Evolutionary conservation across 1,139 yeast species (phyloP).

Genomic region (Sugiyamaella neomexicana): DNA sequence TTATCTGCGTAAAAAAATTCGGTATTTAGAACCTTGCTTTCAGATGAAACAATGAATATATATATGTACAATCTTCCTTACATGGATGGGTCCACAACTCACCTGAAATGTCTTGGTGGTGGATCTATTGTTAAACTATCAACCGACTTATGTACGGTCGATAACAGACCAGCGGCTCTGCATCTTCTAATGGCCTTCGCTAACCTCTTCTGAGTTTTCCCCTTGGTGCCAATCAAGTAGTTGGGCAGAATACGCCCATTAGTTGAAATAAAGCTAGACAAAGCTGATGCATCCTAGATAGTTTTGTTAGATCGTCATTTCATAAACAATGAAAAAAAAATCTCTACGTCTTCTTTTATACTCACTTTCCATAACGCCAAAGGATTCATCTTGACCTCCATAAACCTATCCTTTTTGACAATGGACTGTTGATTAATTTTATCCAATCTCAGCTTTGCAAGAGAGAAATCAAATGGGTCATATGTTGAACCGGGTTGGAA

Average conservation of each 20-base stretch:
- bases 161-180: slow-evolving; percentile 65
- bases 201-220: slow-evolving; percentile 58
- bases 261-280: slow-evolving; percentile 56
- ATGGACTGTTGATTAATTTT: slow-evolving; percentile 15
- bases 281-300: slow-evolving; percentile 49
- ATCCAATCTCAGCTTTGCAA: slow-evolving; percentile 31
- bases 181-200: slow-evolving; percentile 68
- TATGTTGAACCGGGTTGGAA: slow-evolving; percentile 33
- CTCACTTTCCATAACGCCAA: slow-evolving; percentile 25
- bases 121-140: slow-evolving; percentile 25
- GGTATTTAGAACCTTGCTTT: neutral
- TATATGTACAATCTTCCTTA: too few species aligned
- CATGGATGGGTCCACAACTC: neutral
- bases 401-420: slow-evolving; percentile 30
- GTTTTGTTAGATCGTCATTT: slow-evolving; percentile 16
- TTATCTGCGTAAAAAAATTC: neutral
- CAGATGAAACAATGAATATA: neutral
- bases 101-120: slow-evolving; percentile 14
- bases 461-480: slow-evolving; percentile 38
- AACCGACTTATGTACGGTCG: slow-evolving; percentile 59
- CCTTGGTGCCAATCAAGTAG: slow-evolving; percentile 55
- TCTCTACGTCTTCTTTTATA: neutral
- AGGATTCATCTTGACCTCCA: slow-evolving; percentile 34
- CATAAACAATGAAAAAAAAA: neutral
- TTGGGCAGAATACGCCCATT: slow-evolving; percentile 70